Evolutionary conservation across 2,329 filamentous ascomycete species (phyloP), one percentile per base, ranked within the genome.

Genomic region (Gaeumannomyces tritici): DNA sequence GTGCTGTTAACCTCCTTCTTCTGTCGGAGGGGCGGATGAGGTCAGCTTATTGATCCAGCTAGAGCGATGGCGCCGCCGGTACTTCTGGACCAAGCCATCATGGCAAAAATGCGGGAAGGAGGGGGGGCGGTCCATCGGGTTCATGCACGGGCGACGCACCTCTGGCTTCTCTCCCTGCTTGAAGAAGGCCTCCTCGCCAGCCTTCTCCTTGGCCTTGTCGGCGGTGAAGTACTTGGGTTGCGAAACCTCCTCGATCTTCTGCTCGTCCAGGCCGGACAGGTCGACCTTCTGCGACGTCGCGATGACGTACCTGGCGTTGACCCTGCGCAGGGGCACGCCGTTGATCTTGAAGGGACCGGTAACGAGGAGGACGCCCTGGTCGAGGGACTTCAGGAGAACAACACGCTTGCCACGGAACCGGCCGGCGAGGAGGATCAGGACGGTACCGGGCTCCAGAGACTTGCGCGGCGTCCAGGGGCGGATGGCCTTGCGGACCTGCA

Each of bases 331-430:
- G 72, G 95, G 95, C 70, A 99, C 95, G 80, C 95, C 95, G 85
- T 99, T 99, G 84, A 99, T 89, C 89, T 98, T 99, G 90, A 98
- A 99, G 78, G 95, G 95, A 74, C 95, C 95, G 77, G 95, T 99
- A 75, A 99, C 92, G 79, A 99, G 91, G 79, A 99, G 92, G 70
- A 97, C 91, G 83, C 95, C 95, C 84, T 97, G 91, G 77, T 91
- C 85, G 76, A 99, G 93, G 81, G 89, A 87, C 89, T 98, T 98
- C 79, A 99, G 90, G 82, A 98, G 92, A 76, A 99, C 86, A 75
- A 99, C 95, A 79, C 95, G 95, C 92, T 99, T 99, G 86, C 95
- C 95, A 75, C 95, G 93, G 91, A 98, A 99, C 77, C 95, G 95
- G 76, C 95, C 95, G 79, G 95, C 95, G 78, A 99, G 92, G 79